Evolutionary conservation across 805 yeast genomes (phyloP).

Genomic region (Priceomyces castillae): DNA sequence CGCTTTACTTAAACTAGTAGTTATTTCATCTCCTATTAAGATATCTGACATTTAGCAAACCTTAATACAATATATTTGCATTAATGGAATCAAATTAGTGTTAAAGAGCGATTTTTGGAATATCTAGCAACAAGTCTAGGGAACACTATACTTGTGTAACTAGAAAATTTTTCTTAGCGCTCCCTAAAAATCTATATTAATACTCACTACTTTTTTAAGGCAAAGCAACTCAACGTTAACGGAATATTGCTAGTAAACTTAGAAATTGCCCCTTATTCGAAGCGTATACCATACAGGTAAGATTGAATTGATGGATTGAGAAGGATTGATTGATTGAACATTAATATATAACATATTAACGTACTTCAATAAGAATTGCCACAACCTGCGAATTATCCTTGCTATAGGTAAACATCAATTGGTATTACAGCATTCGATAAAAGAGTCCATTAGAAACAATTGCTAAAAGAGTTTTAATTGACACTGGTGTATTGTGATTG

Average conservation of each 20-base stretch:
- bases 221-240: background rate
- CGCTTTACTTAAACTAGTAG: too few species aligned
- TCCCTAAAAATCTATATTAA: conserved; percentile 2
- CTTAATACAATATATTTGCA: too few species aligned
- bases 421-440: background rate
- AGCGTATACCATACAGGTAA: background rate
- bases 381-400: background rate
- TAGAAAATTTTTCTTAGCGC: conserved; percentile 2
- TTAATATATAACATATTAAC: background rate
- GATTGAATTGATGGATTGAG: background rate
- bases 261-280: background rate
- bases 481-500: too few species aligned
- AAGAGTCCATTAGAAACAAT: background rate
- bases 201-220: background rate
- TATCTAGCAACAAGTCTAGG: too few species aligned
- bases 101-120: too few species aligned
- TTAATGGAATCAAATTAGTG: too few species aligned
- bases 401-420: background rate
- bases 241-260: background rate
- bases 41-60: too few species aligned
- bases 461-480: too few species aligned
- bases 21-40: too few species aligned
- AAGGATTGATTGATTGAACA: background rate
- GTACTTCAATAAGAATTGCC: background rate
- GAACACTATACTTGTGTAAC: conserved; percentile 1